Conservation (phyloP, 192 early-diverging fungal species). For the Haplosporangium gracile region DNA sequence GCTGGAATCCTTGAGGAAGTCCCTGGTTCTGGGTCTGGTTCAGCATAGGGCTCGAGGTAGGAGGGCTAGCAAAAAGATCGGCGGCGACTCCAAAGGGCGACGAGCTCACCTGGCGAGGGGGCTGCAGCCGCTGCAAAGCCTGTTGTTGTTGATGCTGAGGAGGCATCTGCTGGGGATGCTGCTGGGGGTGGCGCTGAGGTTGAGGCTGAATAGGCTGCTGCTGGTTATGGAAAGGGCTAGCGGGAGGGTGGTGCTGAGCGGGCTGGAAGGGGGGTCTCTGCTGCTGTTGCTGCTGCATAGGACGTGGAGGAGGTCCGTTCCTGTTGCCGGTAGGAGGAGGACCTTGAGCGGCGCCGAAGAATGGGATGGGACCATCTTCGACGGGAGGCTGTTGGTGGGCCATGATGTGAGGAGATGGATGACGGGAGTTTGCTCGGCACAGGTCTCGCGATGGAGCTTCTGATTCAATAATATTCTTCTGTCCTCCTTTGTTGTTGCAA, state of each 20-base stretch:
- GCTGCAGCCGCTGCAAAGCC: slow-evolving; percentile 22
- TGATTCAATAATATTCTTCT: slow-evolving; percentile 1
- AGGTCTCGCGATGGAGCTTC: not conserved
- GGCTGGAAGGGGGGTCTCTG: slow-evolving; percentile 20
- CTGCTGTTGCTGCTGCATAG: slow-evolving; percentile 6
- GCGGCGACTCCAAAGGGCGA: slow-evolving; percentile 36
- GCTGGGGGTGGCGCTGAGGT: slow-evolving; percentile 52
- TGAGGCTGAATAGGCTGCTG: slow-evolving; percentile 27
- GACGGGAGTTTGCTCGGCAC: not conserved
- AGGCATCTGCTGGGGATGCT: slow-evolving; percentile 38
- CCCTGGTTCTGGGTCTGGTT: slow-evolving; percentile 21
- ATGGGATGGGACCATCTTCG: slow-evolving; percentile 47
- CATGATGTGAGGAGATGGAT: not conserved
- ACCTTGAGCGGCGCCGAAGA: slow-evolving; percentile 35
- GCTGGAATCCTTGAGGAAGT: slow-evolving; percentile 27
- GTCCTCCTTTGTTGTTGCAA: not conserved
- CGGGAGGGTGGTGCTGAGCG: slow-evolving; percentile 21
- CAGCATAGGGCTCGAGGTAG: not conserved
- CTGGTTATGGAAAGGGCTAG: slow-evolving; percentile 10
- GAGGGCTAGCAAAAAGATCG: slow-evolving; percentile 39
- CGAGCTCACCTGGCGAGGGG: slow-evolving; percentile 34
- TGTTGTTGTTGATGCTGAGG: slow-evolving; percentile 15
- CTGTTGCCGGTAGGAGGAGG: slow-evolving; percentile 20
- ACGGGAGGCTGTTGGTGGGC: slow-evolving; percentile 41
- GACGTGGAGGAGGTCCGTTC: slow-evolving; percentile 6